Evolutionary conservation across 305 asterid species (phyloP).

Genomic region (Petunia hybrid): DNA sequence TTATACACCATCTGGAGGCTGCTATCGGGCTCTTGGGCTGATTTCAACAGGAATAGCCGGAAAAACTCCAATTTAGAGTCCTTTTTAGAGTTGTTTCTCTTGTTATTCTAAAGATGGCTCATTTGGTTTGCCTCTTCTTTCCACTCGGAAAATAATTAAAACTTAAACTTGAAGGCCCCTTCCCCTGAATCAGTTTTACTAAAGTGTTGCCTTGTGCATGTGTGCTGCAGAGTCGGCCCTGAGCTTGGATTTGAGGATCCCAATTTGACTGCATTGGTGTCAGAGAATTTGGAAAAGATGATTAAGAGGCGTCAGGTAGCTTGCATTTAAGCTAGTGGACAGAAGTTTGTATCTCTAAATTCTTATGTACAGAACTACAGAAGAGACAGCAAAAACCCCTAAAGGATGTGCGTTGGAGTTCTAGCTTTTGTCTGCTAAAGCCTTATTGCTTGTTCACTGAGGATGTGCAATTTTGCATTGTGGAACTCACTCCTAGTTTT

Average conservation of each 20-base stretch:
- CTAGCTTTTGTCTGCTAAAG: slow-evolving; percentile 27
- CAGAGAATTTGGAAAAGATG: slow-evolving; percentile 83
- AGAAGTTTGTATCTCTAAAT: slow-evolving; percentile 17
- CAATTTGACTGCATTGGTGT: slow-evolving; percentile 72
- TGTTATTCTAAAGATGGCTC: not conserved
- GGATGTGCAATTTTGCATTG: not conserved
- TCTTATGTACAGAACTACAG: slow-evolving; percentile 16
- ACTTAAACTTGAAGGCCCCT: not conserved
- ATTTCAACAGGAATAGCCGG: slow-evolving; percentile 6
- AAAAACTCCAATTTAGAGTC: not conserved
- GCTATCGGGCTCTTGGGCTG: not conserved
- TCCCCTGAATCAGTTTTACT: slow-evolving; percentile 14
- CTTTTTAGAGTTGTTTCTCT: not conserved
- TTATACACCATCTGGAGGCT: slow-evolving; percentile 11
- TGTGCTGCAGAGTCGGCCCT: slow-evolving; percentile 67
- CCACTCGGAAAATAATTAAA: not conserved
- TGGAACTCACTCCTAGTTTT: slow-evolving; percentile 13
- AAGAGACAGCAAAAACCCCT: slow-evolving; percentile 6
- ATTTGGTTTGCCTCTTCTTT: slow-evolving; percentile 16
- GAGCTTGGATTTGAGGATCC: slow-evolving; percentile 94
- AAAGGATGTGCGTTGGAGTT: slow-evolving; percentile 18
- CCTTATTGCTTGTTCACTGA: not conserved
- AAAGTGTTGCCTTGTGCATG: not conserved
- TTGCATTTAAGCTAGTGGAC: slow-evolving; percentile 52
- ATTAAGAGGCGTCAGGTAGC: slow-evolving; percentile 71